Conservation (phyloP, 139 green algal species). For the Picochlorum sp. region DNA sequence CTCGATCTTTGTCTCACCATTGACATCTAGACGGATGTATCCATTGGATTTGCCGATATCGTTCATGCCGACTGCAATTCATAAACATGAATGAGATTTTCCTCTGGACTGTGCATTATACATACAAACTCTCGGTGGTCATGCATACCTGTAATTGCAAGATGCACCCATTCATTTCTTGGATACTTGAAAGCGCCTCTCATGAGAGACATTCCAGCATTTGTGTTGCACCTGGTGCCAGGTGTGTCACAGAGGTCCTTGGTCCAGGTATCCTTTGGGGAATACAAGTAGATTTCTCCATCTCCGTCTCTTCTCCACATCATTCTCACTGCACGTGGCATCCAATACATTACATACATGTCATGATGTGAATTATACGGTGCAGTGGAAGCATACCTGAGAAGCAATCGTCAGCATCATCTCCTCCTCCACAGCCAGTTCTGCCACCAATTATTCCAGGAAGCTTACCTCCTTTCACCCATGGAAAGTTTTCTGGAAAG, state of each 20-base stretch:
- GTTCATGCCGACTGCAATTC: conserved; percentile 8
- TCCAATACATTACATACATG: no score
- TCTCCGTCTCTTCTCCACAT: conserved; percentile 10
- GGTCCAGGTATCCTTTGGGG: not conserved
- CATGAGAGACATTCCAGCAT: conserved; percentile 8
- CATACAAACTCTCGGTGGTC: not conserved
- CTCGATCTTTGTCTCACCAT: conserved; percentile 9
- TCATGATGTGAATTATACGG: not conserved
- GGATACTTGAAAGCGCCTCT: conserved; percentile 2
- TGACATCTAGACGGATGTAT: conserved; percentile 4
- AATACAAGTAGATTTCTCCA: conserved; percentile 9
- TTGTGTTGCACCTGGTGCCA: conserved; percentile 5
- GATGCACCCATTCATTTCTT: not conserved
- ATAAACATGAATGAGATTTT: no score
- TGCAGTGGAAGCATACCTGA: conserved; percentile 2
- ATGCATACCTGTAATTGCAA: conserved; percentile 7
- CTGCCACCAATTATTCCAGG: not conserved
- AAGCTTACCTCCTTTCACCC: conserved; percentile 9
- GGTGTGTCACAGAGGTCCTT: not conserved
- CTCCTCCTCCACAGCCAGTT: conserved; percentile 10
- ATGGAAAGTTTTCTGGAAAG: conserved; percentile 12
- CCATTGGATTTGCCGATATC: conserved; percentile 7
- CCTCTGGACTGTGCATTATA: no score
- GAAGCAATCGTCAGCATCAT: conserved; percentile 7
- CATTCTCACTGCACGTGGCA: conserved; percentile 3